A percentile compares a stretch with the other conserved stretches of the same genome.
Evolutionary conservation across 176 grass and related monocot genomes (phyloP).

Genomic region (Avena sativa): DNA sequence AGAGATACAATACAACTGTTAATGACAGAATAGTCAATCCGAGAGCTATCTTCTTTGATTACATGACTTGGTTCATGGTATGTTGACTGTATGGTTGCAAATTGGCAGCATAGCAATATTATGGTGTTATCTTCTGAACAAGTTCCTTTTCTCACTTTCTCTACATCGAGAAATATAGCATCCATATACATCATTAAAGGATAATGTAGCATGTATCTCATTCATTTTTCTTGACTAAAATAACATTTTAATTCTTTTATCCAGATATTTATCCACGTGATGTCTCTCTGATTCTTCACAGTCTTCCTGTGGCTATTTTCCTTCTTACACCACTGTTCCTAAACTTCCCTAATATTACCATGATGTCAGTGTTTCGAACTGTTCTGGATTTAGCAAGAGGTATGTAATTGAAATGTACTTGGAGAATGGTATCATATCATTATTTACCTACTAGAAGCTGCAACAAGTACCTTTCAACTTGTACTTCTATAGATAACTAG

Average conservation of each 20-base stretch:
- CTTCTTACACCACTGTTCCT: slow-evolving; percentile 75
- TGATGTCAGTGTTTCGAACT: slow-evolving; percentile 58
- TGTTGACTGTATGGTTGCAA: slow-evolving; percentile 38
- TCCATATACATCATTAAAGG: slow-evolving; percentile 26
- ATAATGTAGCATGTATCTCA: slow-evolving; percentile 24
- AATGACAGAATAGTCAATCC: slow-evolving; percentile 49
- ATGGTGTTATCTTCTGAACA: not conserved
- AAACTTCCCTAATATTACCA: slow-evolving; percentile 59
- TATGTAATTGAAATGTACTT: slow-evolving; percentile 44
- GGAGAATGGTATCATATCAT: slow-evolving; percentile 31
- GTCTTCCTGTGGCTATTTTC: slow-evolving; percentile 72
- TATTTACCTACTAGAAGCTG: slow-evolving; percentile 6
- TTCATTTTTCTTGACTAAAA: slow-evolving; percentile 39
- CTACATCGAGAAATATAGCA: slow-evolving; percentile 11
- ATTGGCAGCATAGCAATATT: slow-evolving; percentile 27
- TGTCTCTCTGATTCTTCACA: slow-evolving; percentile 76
- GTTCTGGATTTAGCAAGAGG: slow-evolving; percentile 72
- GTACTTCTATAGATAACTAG: not conserved
- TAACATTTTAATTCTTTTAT: slow-evolving; percentile 46
- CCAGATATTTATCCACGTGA: slow-evolving; percentile 87
- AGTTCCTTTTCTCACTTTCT: slow-evolving; percentile 2
- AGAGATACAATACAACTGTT: slow-evolving; percentile 50
- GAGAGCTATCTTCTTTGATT: slow-evolving; percentile 87
- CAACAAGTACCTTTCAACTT: slow-evolving; percentile 9
- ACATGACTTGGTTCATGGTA: slow-evolving; percentile 99